Evolutionary conservation across 805 yeast genomes (phyloP).

Genomic region (Blastobotrys peoriensis): DNA sequence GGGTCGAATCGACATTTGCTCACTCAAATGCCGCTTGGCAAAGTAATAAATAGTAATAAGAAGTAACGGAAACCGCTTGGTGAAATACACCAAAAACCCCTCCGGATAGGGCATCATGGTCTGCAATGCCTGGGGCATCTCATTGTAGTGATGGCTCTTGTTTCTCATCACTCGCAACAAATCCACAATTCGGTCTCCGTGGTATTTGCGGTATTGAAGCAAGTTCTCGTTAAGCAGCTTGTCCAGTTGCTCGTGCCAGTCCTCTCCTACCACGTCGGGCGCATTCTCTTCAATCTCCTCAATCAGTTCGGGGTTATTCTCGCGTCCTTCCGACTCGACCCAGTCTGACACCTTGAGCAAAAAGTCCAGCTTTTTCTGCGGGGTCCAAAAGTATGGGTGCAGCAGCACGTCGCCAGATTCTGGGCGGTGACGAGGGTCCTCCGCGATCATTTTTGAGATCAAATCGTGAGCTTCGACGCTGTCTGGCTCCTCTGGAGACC

Average conservation of each 20-base stretch:
- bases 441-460: conserved; percentile 62
- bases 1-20: conserved; percentile 54
- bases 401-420: conserved; percentile 57
- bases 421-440: conserved; percentile 66
- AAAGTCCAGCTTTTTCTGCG: conserved; percentile 70
- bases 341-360: conserved; percentile 83
- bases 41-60: conserved; percentile 68
- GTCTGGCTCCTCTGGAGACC: conserved; percentile 18
- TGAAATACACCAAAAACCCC: conserved; percentile 78
- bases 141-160: conserved; percentile 92
- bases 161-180: conserved; percentile 83
- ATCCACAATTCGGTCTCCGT: conserved; percentile 73
- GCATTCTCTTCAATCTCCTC: conserved; percentile 50
- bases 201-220: conserved; percentile 87
- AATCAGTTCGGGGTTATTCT: conserved; percentile 63
- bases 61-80: conserved; percentile 66
- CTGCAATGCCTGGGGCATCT: conserved; percentile 64
- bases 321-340: conserved; percentile 77
- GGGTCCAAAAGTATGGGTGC: conserved; percentile 88
- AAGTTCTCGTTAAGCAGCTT: conserved; percentile 69
- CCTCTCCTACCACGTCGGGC: conserved; percentile 40
- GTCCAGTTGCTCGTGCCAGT: conserved; percentile 79
- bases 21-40: conserved; percentile 48
- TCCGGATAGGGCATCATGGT: conserved; percentile 70
- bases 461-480: conserved; percentile 69